Evolutionary conservation across 176 grass and related monocot genomes (phyloP).

Genomic region (Triticum aestivum): IWGSC_CS_RefSeq_v2.1 NC_057801.1:500439112-500439611

Average conservation of each 20-base stretch:
- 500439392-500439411: not conserved
- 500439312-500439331: not conserved
- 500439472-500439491: conserved; percentile 81
- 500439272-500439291: not conserved
- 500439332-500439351: not conserved
- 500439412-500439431: not conserved
- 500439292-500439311: no score
- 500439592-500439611: conserved; percentile 41
- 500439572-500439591: conserved; percentile 50
- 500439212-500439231: conserved; percentile 1
- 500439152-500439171: not conserved
- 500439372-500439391: not conserved
- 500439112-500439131: not conserved
- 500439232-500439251: not conserved
- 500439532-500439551: conserved; percentile 72
- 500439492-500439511: conserved; percentile 63
- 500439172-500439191: not conserved
- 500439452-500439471: conserved; percentile 61
- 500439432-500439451: not conserved
- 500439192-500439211: not conserved
- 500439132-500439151: not conserved
- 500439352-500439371: not conserved
- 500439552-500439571: conserved; percentile 35
- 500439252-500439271: not conserved
- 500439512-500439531: conserved; percentile 58